Conservation (phyloP, 1,284 basidiomycete species). For the Melampsora larici-populina region DNA sequence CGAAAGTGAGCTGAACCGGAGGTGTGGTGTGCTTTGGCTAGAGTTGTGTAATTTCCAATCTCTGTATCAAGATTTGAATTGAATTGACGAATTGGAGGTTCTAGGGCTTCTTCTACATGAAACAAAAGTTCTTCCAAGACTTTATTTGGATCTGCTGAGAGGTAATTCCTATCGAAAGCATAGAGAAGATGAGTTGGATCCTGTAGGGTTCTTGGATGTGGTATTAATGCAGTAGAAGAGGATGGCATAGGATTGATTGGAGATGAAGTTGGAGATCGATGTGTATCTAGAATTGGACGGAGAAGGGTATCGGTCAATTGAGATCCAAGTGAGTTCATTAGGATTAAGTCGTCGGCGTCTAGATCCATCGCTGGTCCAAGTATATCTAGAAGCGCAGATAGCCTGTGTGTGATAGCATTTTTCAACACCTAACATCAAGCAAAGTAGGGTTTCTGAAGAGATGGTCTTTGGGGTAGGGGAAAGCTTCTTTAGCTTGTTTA, state of each 20-base stretch:
- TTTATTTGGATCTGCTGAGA: constrained; percentile 30
- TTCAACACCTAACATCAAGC: constrained; percentile 2
- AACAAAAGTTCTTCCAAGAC: constrained; percentile 3
- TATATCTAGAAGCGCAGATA: constrained; percentile 18
- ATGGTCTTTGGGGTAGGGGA: background rate
- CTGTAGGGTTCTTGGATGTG: background rate
- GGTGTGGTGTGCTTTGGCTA: constrained; percentile 15
- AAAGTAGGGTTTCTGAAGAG: background rate
- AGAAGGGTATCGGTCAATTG: constrained; percentile 37
- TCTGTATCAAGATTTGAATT: constrained; percentile 1
- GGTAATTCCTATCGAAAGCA: constrained; percentile 39
- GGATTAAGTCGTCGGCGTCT: constrained; percentile 17
- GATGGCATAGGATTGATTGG: background rate
- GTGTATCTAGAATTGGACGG: constrained; percentile 26
- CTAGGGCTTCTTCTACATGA: constrained; percentile 23
- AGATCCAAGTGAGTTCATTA: constrained; percentile 38
- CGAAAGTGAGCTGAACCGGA: constrained; percentile 23
- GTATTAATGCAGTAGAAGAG: background rate
- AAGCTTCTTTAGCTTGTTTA: background rate
- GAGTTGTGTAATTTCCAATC: background rate
- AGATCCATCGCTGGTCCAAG: constrained; percentile 25
- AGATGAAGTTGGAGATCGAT: background rate
- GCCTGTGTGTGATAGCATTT: background rate
- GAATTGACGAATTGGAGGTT: constrained; percentile 7
- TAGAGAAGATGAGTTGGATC: constrained; percentile 25